Evolutionary conservation across 192 early-diverging fungal genomes (phyloP), one percentile per base, ranked within the genome.

Genomic region (Gorgonomyces haynaldii): DNA sequence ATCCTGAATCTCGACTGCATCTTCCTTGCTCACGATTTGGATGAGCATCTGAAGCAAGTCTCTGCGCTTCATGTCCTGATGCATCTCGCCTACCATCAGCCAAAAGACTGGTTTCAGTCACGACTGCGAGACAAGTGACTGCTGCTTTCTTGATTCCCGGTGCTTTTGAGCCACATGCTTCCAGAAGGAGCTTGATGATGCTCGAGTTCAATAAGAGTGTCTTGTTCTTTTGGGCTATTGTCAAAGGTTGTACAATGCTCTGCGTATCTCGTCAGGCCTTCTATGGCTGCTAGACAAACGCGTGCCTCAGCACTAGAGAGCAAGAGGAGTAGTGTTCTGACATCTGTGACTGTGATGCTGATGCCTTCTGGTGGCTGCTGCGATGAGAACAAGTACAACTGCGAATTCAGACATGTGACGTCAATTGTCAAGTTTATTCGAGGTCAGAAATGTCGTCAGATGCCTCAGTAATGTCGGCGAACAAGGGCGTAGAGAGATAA

Each of bases 231-330:
- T 76, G 25, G 1, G 5, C 17, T 22, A 28, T 16, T 16, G 29
- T 55, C 26, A 28, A 38, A 28, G 2, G 21, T 44, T 52, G 2
- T 61, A 74, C 74, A 40, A 31, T 28, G 27, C 30, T 76, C 74
- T 1, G 74, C 74, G 57, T 65, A 67, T 34, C 71, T 76, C 44
- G 67, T 67, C n/a, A 76, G 35, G 2, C 64, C 52, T 6, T 76
- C 74, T 13, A 73, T 13, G 7, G 64, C 61, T 2, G 32, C 48
- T 4, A 59, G 31, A 36, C 57, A 61, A 2, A 74, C 60, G n/a
- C 50, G 10, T 16, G 42, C 37, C 42, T 76, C 74, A 3, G 70
- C 58, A n/a, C 65, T 66, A 13, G 19, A 35, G 1, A 76, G 56
- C 17, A 76, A 54, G 9, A 76, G 51, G 8, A 75, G 62, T 17